A percentile compares a stretch with the other conserved stretches of the same genome.
These are phyloP conservation scores for Dicorynia guianensis DNA, from an alignment of 306 rosid species.

Conservation along the genomic window DNA sequence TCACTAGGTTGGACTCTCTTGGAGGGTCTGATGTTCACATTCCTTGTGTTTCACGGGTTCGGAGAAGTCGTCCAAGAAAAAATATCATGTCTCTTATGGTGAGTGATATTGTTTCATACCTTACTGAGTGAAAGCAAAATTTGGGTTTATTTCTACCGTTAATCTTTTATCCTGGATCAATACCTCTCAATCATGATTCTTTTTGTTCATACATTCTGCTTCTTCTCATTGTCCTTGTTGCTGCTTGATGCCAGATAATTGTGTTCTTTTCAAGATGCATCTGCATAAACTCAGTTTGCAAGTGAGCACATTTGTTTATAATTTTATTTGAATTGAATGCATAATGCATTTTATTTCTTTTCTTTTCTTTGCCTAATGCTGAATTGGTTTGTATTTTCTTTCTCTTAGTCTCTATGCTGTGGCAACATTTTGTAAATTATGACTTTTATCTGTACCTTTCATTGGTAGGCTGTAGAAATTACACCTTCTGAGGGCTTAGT, in stretches of 20 bases:
- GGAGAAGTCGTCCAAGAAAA: conserved; percentile 97
- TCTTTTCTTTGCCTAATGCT: not conserved
- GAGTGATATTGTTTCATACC: conserved; percentile 45
- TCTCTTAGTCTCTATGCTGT: not conserved
- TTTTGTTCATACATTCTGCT: conserved; percentile 18
- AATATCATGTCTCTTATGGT: conserved; percentile 78
- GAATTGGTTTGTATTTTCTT: not conserved
- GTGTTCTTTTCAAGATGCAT: conserved; percentile 16
- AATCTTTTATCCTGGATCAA: conserved; percentile 18
- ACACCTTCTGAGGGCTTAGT: not conserved
- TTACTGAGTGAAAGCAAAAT: conserved; percentile 10
- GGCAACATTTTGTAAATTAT: conserved; percentile 14
- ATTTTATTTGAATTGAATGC: conserved; percentile 17
- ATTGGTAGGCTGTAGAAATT: not conserved
- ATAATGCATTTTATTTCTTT: not conserved
- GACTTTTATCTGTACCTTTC: not conserved
- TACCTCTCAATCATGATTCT: conserved; percentile 20
- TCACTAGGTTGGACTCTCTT: conserved; percentile 76
- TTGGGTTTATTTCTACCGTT: conserved; percentile 7
- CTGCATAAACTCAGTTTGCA: conserved; percentile 14
- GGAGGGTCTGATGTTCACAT: conserved; percentile 84
- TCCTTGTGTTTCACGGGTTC: conserved; percentile 87
- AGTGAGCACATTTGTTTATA: conserved; percentile 7
- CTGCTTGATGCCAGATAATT: conserved; percentile 21
- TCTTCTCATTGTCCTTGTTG: conserved; percentile 29